Base-by-base conservation (phyloP, 768 basidiomycete species). In the Gloeostereum incarnatum region DNA sequence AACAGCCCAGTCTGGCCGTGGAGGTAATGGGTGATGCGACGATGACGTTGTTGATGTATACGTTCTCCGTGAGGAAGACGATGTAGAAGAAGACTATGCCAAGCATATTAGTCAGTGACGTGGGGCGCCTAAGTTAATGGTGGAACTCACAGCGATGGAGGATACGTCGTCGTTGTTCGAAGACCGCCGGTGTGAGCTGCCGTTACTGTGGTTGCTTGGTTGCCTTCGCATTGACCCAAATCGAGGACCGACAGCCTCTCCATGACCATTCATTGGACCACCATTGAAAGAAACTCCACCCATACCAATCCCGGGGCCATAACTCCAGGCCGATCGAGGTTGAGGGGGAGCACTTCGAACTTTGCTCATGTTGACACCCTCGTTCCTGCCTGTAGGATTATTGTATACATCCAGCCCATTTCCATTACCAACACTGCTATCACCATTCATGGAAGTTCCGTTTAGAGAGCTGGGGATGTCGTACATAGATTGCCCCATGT, bases 1-100 rank as follows among this genome's bases (percentile, higher is more conserved):
- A 3, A 90, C 83, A 13, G 88, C 87, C 88, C 89, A 91, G 54
- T 91, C 88, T 27, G 88, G 88, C 41, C 88, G 70, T 2, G 85
- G 63, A 3, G 88, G 88, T 26, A 91, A 67, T 10, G 87, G 88
- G 40, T 79, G 77, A 60, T 87, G 68, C 69, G 71, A 16, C 17
- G 81, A 83, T 3, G 85, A 85, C 4, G 81, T 66, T 1, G 72
- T 74, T 23, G 85, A 86, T 1, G 82, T 83, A 46, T 73, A 84
- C 5, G 83, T 85, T 45, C 76, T 71, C 26, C 81, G 72, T 26
- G 87, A 89, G 1, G 84, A 86, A 0, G 85, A 87, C 5, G 88
- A 87, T 1, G 78, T 78, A 9, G 81, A 81, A 32, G 85, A 86
- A 21, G 83, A 86, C 83, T 75, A 46, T 36, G 17, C 8, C 26